Percentiles rank a stretch among this genome's conserved stretches.
Evolutionary conservation across 192 early-diverging fungal species (phyloP).

Genomic region (Coemansia sp.): DNA sequence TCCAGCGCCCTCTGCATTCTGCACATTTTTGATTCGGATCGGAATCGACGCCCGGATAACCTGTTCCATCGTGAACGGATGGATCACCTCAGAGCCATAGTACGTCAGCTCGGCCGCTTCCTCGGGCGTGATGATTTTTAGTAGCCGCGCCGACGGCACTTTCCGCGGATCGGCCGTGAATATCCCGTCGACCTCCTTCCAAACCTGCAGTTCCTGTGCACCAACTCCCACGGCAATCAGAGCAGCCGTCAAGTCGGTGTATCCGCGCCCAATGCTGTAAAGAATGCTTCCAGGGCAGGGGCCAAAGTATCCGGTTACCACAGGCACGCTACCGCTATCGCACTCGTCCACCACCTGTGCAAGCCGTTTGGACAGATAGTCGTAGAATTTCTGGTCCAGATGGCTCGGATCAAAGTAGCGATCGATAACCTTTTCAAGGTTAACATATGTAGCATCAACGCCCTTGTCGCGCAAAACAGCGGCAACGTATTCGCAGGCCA

Average conservation of each 20-base stretch:
- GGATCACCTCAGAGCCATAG: slow-evolving; percentile 94
- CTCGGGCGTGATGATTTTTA: slow-evolving; percentile 93
- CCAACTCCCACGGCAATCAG: slow-evolving; percentile 85
- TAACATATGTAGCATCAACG: slow-evolving; percentile 80
- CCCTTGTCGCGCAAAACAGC: slow-evolving; percentile 78
- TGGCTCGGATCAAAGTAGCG: slow-evolving; percentile 74
- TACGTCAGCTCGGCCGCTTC: slow-evolving; percentile 98
- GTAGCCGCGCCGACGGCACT: slow-evolving; percentile 77
- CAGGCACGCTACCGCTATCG: slow-evolving; percentile 68
- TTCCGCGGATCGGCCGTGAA: slow-evolving; percentile 99
- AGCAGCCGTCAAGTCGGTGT: slow-evolving; percentile 97
- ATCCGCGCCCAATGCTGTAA: slow-evolving; percentile 91
- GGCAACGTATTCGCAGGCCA: slow-evolving; percentile 88
- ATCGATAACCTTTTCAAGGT: slow-evolving; percentile 82
- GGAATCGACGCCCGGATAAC: slow-evolving; percentile 95
- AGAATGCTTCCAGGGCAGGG: slow-evolving; percentile 92
- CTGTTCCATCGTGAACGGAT: slow-evolving; percentile 99
- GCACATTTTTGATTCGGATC: slow-evolving; percentile 98
- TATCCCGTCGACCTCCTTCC: slow-evolving; percentile 99
- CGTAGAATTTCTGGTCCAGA: slow-evolving; percentile 95
- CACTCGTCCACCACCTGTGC: slow-evolving; percentile 60
- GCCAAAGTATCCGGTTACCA: slow-evolving; percentile 98
- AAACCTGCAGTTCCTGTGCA: slow-evolving; percentile 94
- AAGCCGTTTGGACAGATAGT: slow-evolving; percentile 78
- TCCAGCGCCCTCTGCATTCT: slow-evolving; percentile 87